phyloP scores from a whole-genome alignment of 805 yeast genomes.

The Wickerhamiella galacta region DNA sequence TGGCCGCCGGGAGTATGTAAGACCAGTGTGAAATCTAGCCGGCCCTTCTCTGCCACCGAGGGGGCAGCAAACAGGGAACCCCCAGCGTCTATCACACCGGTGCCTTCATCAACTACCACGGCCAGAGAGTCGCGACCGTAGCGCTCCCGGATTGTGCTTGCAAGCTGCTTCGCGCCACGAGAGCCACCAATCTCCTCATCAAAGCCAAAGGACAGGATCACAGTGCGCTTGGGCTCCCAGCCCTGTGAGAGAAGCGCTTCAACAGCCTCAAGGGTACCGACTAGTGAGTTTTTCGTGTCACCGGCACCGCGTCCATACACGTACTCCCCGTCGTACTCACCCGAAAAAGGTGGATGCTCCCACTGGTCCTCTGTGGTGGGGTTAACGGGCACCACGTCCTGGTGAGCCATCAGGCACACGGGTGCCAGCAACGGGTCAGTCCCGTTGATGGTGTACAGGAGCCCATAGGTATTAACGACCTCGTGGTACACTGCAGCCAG shows the following conservation, averaged over 20 bases:
- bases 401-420: slow-evolving; percentile 53
- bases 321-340: slow-evolving; percentile 42
- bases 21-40: slow-evolving; percentile 31
- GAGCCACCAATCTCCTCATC: slow-evolving; percentile 58
- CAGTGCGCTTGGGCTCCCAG: slow-evolving; percentile 39
- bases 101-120: slow-evolving; percentile 56
- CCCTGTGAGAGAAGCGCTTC: slow-evolving; percentile 35
- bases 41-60: slow-evolving; percentile 49
- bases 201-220: slow-evolving; percentile 48
- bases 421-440: slow-evolving; percentile 36
- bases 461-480: slow-evolving; percentile 40
- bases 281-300: slow-evolving; percentile 50
- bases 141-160: slow-evolving; percentile 30
- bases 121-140: slow-evolving; percentile 48
- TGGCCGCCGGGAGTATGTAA: slow-evolving; percentile 62
- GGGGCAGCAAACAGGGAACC: slow-evolving; percentile 38
- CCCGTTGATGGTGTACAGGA: slow-evolving; percentile 48
- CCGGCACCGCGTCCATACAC: slow-evolving; percentile 59
- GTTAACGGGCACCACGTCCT: slow-evolving; percentile 63
- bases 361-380: slow-evolving; percentile 35
- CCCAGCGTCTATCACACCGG: slow-evolving; percentile 24
- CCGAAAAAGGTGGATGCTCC: slow-evolving; percentile 49
- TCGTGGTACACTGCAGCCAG: slow-evolving; percentile 30
- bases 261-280: slow-evolving; percentile 46
- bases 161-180: slow-evolving; percentile 43